Evolutionary conservation across 108 stramenopile species (phyloP).

Genomic region (Bacterosira constricta): DNA sequence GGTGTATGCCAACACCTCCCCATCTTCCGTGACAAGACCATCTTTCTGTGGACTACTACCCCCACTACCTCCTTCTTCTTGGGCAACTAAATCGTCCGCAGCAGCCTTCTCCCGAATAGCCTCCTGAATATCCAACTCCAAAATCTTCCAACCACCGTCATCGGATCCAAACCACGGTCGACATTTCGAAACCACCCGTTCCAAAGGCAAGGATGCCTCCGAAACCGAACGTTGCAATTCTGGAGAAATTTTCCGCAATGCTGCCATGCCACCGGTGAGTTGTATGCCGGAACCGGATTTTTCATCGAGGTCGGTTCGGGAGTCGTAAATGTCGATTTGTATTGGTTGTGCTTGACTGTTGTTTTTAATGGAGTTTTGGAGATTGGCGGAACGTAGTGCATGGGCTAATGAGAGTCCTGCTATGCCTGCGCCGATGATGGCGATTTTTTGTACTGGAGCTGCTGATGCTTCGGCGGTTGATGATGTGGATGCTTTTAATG

Average conservation of each 20-base stretch:
- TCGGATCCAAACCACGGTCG: constrained; percentile 56
- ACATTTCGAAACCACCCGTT: constrained; percentile 49
- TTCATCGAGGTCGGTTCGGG: neutral
- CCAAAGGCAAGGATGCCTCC: constrained; percentile 61
- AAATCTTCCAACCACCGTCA: constrained; percentile 41
- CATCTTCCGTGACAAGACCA: constrained; percentile 18
- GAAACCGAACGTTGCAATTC: constrained; percentile 52
- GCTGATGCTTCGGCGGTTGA: too few relatives aligned
- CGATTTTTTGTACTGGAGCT: constrained; percentile 28
- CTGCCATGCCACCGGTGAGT: constrained; percentile 67
- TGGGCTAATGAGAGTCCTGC: constrained; percentile 76
- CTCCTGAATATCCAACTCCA: constrained; percentile 56
- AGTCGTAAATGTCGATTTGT: constrained; percentile 52
- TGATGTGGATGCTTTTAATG: too few relatives aligned
- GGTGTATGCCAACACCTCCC: constrained; percentile 53
- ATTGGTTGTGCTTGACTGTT: constrained; percentile 5
- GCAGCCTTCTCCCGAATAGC: constrained; percentile 38
- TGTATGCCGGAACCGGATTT: constrained; percentile 63
- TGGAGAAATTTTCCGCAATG: constrained; percentile 64
- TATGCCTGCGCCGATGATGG: constrained; percentile 65
- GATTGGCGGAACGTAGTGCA: constrained; percentile 43
- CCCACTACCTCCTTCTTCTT: constrained; percentile 36
- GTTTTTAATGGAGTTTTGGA: neutral
- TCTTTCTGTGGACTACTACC: constrained; percentile 15
- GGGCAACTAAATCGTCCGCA: too few relatives aligned